Conservation (phyloP, 169 alveolate genomes). For the Plasmodium inui region DNA sequence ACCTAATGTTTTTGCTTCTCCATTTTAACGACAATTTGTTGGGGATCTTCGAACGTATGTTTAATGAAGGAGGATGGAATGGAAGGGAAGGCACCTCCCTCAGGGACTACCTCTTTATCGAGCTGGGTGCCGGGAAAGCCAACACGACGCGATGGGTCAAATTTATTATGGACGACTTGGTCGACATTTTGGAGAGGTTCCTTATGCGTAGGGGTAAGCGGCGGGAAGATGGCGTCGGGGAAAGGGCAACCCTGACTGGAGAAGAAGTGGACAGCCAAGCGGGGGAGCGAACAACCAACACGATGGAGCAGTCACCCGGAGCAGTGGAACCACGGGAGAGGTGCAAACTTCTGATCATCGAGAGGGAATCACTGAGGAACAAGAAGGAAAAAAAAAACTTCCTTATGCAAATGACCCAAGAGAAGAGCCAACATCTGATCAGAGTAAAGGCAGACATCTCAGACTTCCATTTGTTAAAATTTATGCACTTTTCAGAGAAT, state of each 20-base stretch:
- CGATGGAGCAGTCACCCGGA: neutral
- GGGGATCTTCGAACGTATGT: neutral
- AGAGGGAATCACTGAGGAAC: conserved; percentile 44
- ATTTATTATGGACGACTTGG: conserved; percentile 45
- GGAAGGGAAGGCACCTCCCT: neutral
- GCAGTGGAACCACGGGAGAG: neutral
- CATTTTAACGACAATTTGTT: conserved; percentile 29
- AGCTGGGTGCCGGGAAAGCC: conserved; percentile 63
- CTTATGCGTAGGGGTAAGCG: neutral
- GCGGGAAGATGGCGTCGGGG: neutral
- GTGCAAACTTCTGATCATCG: conserved; percentile 54
- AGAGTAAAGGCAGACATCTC: conserved; percentile 47
- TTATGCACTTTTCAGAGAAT: conserved; percentile 10
- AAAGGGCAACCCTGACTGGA: neutral
- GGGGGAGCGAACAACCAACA: neutral
- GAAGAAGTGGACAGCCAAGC: neutral
- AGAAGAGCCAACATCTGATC: conserved; percentile 2
- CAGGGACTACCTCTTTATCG: conserved; percentile 15
- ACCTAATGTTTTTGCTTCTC: conserved; percentile 20
- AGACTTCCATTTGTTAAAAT: conserved; percentile 14
- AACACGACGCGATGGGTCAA: conserved; percentile 63
- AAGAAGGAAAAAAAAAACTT: conserved; percentile 62
- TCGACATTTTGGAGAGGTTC: neutral
- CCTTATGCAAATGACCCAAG: conserved; percentile 40
- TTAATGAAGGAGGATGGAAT: neutral